Percentiles rank a stretch among this genome's conserved stretches.
Conservation (phyloP, 768 basidiomycete genomes). For the Pleurotus eryngii region DNA sequence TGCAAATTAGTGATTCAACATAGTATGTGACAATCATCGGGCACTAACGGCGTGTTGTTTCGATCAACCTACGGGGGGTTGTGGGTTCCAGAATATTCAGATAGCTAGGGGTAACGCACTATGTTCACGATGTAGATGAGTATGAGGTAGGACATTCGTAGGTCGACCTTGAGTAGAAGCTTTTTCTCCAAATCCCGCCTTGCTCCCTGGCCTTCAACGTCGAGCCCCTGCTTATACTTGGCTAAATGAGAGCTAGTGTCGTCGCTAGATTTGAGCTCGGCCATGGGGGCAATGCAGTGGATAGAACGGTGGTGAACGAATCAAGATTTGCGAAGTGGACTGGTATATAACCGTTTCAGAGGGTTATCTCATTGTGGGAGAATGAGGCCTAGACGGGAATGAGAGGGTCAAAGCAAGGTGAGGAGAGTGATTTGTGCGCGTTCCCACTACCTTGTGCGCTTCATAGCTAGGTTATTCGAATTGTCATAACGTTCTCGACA, state of each 20-base stretch:
- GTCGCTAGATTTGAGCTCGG: constrained; percentile 1
- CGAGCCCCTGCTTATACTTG: neutral
- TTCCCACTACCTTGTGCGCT: constrained; percentile 8
- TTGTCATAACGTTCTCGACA: constrained; percentile 3
- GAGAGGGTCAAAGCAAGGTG: constrained; percentile 2
- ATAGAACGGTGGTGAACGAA: neutral
- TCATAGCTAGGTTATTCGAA: neutral
- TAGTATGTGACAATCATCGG: neutral
- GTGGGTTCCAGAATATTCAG: neutral
- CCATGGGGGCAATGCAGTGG: neutral
- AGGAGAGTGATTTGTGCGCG: neutral
- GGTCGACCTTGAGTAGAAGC: constrained; percentile 34
- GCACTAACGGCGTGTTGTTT: constrained; percentile 48
- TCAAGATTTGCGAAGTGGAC: neutral
- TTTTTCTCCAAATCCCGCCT: constrained; percentile 15
- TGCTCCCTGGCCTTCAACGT: constrained; percentile 1
- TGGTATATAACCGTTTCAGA: constrained; percentile 5
- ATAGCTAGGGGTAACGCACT: neutral
- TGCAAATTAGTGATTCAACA: neutral
- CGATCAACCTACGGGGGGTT: constrained; percentile 44
- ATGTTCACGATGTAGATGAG: constrained; percentile 14
- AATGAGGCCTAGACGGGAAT: neutral
- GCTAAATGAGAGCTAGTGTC: constrained; percentile 1
- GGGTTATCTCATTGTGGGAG: constrained; percentile 3
- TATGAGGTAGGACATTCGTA: constrained; percentile 24